phyloP scores from a whole-genome alignment of 2,329 filamentous ascomycete species.

The Orbilia javanica region DNA sequence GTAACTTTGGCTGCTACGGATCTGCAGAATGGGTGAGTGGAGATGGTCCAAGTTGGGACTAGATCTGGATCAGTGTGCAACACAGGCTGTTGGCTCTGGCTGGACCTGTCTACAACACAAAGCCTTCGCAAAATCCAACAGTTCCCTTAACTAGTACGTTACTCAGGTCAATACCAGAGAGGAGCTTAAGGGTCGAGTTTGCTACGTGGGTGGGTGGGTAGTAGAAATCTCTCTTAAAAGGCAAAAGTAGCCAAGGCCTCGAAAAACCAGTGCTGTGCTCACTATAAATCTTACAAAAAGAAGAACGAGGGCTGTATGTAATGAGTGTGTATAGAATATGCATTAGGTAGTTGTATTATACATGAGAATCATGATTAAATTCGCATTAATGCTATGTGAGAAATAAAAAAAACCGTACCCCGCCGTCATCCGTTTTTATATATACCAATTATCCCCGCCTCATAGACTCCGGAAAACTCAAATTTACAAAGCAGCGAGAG shows the following conservation, averaged over 20 bases:
- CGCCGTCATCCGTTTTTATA: conserved; percentile 8
- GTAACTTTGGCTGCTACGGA: too few species aligned
- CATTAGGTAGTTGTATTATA: conserved; percentile 33
- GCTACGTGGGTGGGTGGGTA: too few species aligned
- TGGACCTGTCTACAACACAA: neutral
- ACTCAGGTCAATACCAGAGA: too few species aligned
- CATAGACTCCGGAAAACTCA: neutral
- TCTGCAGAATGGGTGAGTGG: too few species aligned
- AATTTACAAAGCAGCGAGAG: conserved; percentile 40
- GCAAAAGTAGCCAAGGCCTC: neutral
- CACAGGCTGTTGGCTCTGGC: too few species aligned
- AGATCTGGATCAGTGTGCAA: too few species aligned
- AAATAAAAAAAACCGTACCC: conserved; percentile 7
- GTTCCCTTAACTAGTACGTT: too few species aligned
- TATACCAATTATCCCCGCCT: conserved; percentile 13
- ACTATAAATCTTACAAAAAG: neutral
- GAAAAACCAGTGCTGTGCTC: neutral
- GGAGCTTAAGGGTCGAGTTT: too few species aligned
- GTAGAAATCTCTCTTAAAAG: too few species aligned
- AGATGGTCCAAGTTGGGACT: too few species aligned
- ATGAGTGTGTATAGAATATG: neutral
- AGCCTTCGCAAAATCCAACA: neutral
- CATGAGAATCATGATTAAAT: conserved; percentile 31
- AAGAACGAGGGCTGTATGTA: too few species aligned
- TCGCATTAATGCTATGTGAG: conserved; percentile 4